Evolutionary conservation across 495 filamentous ascomycete species (phyloP), one percentile per base, ranked within the genome.

Genomic region (Parmelia sp.): DNA sequence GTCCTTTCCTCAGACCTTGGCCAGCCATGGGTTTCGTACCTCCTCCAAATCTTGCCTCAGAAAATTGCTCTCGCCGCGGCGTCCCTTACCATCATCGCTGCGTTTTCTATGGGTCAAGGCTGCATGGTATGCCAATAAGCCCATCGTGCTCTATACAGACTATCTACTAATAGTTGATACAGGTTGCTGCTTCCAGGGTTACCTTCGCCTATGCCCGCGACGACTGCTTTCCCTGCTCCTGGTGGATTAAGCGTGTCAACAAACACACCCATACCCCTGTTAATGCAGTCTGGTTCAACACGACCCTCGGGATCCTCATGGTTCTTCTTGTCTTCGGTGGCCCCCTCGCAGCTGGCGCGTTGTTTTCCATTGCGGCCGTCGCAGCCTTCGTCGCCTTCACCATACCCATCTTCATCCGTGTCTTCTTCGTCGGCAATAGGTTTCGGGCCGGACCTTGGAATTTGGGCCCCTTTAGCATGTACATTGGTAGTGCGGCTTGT

Each of bases 191-290:
- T 4, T 89, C 86, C 9, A 79, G 89, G 58, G 89, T 92, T 33
- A 90, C 88, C 23, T 92, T 90, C 68, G 89, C 89, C 23, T 91
- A 91, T 72, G 88, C 88, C 11, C 85, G 89, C 17, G 89, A 92
- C 73, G 89, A 85, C 68, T 89, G 86, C 71, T 91, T 91, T 74
- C 85, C 85, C 0, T 72, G 79, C n/a, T 89, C 86, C 11, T 78
- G 68, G 0, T 80, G 80, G 68, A 86, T 87, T 75, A 90, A 87
- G 73, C 68, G 76, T n/a, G 85, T 92, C 56, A 86, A 92, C 75
- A 70, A 71, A 33, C 62, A 73, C 74, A 91, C 89, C 8, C 74
- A 80, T 35, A 92, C 89, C 1, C 89, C 89, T 0, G 89, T 92
- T 45, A 91, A 91, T 69, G 88, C 89, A 3, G 89, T 91, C 21